Conservation (phyloP, 2,329 filamentous ascomycete genomes). For the Paecilomyces niveus region DNA sequence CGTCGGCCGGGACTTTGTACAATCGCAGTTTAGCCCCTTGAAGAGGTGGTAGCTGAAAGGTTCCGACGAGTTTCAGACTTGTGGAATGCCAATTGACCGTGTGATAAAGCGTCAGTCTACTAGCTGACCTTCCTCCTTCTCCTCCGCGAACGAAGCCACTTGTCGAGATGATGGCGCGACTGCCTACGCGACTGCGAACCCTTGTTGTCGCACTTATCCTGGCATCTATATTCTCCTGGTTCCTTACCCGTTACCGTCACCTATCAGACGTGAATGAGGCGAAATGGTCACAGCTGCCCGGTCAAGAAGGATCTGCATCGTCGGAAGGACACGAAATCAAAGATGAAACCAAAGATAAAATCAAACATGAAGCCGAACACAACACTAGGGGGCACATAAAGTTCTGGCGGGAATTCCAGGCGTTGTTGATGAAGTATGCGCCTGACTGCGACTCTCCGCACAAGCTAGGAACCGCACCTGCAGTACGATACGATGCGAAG, state of each 20-base stretch:
- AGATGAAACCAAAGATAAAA: background rate
- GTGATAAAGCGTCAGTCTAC: background rate
- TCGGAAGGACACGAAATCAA: background rate
- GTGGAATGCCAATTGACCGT: background rate
- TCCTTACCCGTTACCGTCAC: conserved; percentile 4
- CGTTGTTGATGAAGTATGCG: conserved; percentile 21
- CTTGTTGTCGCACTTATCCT: conserved; percentile 5
- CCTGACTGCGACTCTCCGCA: conserved; percentile 22
- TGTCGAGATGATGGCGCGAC: background rate
- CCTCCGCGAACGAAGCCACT: background rate
- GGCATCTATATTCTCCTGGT: conserved; percentile 10
- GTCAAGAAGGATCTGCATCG: background rate
- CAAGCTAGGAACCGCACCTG: conserved; percentile 18
- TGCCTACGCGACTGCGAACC: background rate
- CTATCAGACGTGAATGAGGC: background rate
- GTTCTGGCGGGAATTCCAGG: conserved; percentile 29
- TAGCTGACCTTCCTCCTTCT: background rate
- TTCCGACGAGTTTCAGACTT: background rate
- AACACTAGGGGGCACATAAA: conserved; percentile 14
- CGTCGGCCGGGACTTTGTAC: background rate
- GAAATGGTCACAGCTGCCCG: background rate
- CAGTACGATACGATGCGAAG: conserved; percentile 19
- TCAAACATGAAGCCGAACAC: conserved; percentile 1
- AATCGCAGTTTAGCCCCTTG: background rate
- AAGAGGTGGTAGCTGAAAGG: background rate